Evolutionary conservation across 2,329 filamentous ascomycete genomes (phyloP).

Genomic region (Penicillium sp.): DNA sequence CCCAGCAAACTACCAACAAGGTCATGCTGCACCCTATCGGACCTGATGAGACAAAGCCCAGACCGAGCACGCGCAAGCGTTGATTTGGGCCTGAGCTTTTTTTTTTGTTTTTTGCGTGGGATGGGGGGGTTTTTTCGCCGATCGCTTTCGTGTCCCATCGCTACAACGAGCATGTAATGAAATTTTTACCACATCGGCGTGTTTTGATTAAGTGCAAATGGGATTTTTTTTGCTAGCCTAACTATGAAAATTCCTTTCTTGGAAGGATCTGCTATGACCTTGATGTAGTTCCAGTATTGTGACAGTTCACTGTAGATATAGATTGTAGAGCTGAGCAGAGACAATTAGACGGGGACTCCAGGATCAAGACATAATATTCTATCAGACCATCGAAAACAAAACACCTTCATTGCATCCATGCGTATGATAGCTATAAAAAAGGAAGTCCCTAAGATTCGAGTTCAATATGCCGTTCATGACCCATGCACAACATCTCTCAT

Average conservation of each 20-base stretch:
- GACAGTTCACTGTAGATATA: not conserved
- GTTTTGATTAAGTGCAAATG: constrained; percentile 22
- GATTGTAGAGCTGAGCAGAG: not conserved
- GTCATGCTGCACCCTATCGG: constrained; percentile 79
- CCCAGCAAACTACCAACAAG: constrained; percentile 66
- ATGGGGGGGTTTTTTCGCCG: not conserved
- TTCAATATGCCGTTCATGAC: constrained; percentile 2
- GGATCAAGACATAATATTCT: not conserved
- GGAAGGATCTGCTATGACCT: not conserved
- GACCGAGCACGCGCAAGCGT: constrained; percentile 47
- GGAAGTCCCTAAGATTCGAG: constrained; percentile 1
- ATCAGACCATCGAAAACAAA: not conserved
- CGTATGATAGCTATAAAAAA: constrained; percentile 2
- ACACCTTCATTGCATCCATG: constrained; percentile 9
- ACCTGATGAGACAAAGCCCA: constrained; percentile 62
- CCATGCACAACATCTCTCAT: constrained; percentile 8
- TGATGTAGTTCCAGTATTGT: not conserved
- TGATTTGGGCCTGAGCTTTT: constrained; percentile 19
- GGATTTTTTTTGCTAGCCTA: constrained; percentile 11
- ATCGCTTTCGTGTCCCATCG: constrained; percentile 12
- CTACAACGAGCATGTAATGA: constrained; percentile 30
- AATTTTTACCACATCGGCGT: constrained; percentile 23
- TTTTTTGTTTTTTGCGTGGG: constrained; percentile 1
- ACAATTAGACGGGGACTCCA: not conserved
- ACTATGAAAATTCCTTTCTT: not conserved